phyloP scores from a whole-genome alignment of 345 rosid genomes.

The Populus davidiana region DNA sequence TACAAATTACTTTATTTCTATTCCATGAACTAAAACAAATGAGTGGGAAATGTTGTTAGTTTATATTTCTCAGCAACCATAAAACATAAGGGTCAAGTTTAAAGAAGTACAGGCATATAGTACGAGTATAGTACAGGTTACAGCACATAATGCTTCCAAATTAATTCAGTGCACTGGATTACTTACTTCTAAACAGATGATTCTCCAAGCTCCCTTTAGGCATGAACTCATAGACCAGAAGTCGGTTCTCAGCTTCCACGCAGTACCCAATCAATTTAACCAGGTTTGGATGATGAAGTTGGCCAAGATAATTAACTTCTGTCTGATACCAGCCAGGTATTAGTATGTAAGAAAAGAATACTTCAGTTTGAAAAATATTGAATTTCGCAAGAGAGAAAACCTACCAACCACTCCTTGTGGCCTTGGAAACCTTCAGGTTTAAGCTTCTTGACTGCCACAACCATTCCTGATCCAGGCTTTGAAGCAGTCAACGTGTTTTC shows the following conservation, averaged over 20 bases:
- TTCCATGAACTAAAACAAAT: background rate
- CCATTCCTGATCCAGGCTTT: conserved; percentile 85
- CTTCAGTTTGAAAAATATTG: background rate
- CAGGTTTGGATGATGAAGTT: conserved; percentile 87
- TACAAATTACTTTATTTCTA: background rate
- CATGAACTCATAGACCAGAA: conserved; percentile 89
- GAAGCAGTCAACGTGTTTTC: conserved; percentile 61
- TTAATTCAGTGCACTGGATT: background rate
- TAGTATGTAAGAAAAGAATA: conserved; percentile 7
- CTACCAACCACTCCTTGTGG: conserved; percentile 98
- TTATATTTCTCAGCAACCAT: background rate
- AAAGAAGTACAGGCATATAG: background rate
- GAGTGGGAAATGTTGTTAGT: background rate
- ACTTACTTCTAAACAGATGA: conserved; percentile 60
- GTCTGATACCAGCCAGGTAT: conserved; percentile 57
- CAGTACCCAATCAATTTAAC: conserved; percentile 90
- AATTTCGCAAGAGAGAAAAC: conserved; percentile 13
- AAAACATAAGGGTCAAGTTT: background rate
- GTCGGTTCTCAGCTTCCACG: conserved; percentile 76
- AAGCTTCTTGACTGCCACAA: conserved; percentile 92
- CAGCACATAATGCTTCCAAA: background rate
- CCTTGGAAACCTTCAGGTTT: conserved; percentile 97
- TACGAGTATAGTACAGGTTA: background rate
- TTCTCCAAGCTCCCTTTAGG: conserved; percentile 97
- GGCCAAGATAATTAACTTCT: conserved; percentile 94